Evolutionary conservation across 768 basidiomycete genomes (phyloP), one percentile per base, ranked within the genome.

Genomic region (Tulasnella sp.): DNA sequence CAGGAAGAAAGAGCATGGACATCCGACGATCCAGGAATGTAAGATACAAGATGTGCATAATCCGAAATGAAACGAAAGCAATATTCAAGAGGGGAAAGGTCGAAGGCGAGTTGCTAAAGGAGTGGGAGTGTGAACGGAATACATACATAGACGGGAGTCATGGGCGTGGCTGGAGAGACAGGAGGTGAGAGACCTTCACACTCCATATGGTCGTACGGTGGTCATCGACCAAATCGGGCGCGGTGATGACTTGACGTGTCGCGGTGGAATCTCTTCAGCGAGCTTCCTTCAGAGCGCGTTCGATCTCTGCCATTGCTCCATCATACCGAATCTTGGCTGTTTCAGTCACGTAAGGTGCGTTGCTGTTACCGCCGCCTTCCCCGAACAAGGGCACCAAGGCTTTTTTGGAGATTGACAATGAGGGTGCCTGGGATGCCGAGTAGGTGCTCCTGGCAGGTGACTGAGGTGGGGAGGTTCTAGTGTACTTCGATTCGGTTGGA

Each of bases 301-400:
- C 77, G 27, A 78, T 78, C 46, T 78, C 77, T 40, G 56, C 77
- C 68, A 78, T 62, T 24, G 56, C 71, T 5, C 77, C 77, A 31
- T 78, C 77, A 21, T 39, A 78, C 5, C 68, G 39, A 31, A 78
- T 38, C 68, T 78, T 78, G 34, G 77, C 68, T 31, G 77, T 72
- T 48, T 71, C 34, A 34, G 77, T 78, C 36, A 72, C 77, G 34
- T 78, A 78, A 40, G 39, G 77, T 62, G 39, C 77, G 44, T 48
- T 40, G 75, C 75, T 48, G 31, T 38, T 48, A n/a, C 38, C 40
- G 12, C 48, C 56, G 36, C 21, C 31, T n/a, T 76, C 56, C 7
- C 73, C 73, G 44, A 74, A 74, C 39, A 74, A 38, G 24, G 75
- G 75, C 58, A 52, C 56, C 39, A 52, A 44, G 36, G 75, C 40